Percentiles rank a stretch among this genome's conserved stretches.
Evolutionary conservation across 192 early-diverging fungal genomes (phyloP).

Genomic region (Entophlyctis luteolus): DNA sequence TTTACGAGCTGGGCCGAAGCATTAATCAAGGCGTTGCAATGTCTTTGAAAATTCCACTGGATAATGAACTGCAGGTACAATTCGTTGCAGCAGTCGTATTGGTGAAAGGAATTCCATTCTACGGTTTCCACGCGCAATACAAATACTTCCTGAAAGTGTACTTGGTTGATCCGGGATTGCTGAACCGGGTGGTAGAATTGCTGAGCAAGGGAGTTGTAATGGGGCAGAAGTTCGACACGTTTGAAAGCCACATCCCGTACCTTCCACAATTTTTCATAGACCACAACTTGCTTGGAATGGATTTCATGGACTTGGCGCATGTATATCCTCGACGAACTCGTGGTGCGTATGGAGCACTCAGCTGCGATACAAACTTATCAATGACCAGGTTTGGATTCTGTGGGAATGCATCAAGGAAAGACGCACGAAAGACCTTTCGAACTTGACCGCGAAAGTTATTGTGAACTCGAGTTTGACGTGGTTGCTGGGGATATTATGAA

Average conservation of each 20-base stretch:
- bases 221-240: conserved; percentile 63
- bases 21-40: conserved; percentile 68
- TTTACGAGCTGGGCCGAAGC: conserved; percentile 54
- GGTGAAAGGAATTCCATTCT: conserved; percentile 80
- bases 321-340: conserved; percentile 34
- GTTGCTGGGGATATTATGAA: conserved; percentile 64
- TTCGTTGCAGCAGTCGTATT: conserved; percentile 67
- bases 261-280: conserved; percentile 82
- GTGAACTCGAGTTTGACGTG: conserved; percentile 76
- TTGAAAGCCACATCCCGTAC: conserved; percentile 80
- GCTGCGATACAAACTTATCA: too few relatives aligned
- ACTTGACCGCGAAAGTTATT: conserved; percentile 47
- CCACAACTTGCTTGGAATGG: conserved; percentile 83
- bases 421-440: too few relatives aligned
- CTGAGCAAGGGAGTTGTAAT: conserved; percentile 72
- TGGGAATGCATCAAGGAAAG: too few relatives aligned
- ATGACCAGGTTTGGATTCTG: too few relatives aligned
- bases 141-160: conserved; percentile 74
- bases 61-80: background rate
- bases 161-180: conserved; percentile 52
- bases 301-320: conserved; percentile 62
- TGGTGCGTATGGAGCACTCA: too few relatives aligned
- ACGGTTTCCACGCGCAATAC: conserved; percentile 75
- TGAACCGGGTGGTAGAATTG: conserved; percentile 57
- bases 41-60: conserved; percentile 30